phyloP scores from a whole-genome alignment of 2,329 filamentous ascomycete genomes.

The Capronia americana region DNA sequence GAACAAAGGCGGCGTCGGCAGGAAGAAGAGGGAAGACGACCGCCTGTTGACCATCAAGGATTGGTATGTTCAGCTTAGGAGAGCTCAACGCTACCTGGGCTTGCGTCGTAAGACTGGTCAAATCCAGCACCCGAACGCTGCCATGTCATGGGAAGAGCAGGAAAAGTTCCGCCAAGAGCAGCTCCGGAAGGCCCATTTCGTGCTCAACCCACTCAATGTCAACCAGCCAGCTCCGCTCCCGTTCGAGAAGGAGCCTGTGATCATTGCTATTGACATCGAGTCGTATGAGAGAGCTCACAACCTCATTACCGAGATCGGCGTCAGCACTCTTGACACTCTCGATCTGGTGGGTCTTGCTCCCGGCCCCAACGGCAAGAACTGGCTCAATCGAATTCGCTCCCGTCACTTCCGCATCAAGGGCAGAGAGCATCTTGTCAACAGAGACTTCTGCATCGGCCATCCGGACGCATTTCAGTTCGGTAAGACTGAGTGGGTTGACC shows the following conservation, averaged over 20 bases:
- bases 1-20: conserved; percentile 56
- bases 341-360: conserved; percentile 63
- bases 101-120: conserved; percentile 57
- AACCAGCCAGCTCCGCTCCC: conserved; percentile 53
- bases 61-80: conserved; percentile 64
- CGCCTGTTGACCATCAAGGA: conserved; percentile 59
- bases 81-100: conserved; percentile 74
- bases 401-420: conserved; percentile 81
- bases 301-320: conserved; percentile 82
- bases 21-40: conserved; percentile 57
- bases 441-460: conserved; percentile 71
- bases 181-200: conserved; percentile 38
- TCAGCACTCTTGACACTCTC: conserved; percentile 78
- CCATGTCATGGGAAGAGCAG: conserved; percentile 40
- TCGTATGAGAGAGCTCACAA: conserved; percentile 72
- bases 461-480: conserved; percentile 78
- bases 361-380: conserved; percentile 67
- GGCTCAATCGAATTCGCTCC: conserved; percentile 70
- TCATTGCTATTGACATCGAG: conserved; percentile 84
- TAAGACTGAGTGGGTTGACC: conserved; percentile 60
- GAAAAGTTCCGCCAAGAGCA: conserved; percentile 39
- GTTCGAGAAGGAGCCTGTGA: conserved; percentile 65
- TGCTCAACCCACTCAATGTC: conserved; percentile 51
- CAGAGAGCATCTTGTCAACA: conserved; percentile 69
- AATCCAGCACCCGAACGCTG: conserved; percentile 26